A percentile compares a stretch with the other conserved stretches of the same genome.
Conservation (phyloP, 371 early-diverging fungal genomes). For the Mortierella sp. region DNA sequence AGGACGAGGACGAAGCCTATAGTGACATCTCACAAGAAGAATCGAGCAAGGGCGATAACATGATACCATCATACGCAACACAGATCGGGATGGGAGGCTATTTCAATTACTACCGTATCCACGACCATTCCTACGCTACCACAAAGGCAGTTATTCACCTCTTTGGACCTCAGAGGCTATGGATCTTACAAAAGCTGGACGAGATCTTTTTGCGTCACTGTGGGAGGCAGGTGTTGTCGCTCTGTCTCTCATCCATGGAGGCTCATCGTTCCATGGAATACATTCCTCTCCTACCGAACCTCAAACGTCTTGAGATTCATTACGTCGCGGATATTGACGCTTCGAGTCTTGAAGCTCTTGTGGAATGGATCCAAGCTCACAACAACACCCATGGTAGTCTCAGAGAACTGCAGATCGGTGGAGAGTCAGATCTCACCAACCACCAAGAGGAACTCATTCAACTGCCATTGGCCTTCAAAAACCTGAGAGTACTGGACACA, state of each 20-base stretch:
- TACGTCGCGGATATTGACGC: slow-evolving; percentile 17
- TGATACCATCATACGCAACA: neutral
- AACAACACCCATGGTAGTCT: slow-evolving; percentile 30
- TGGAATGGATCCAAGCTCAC: slow-evolving; percentile 38
- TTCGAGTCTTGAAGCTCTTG: slow-evolving; percentile 9
- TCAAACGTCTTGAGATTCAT: slow-evolving; percentile 36
- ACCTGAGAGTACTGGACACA: slow-evolving; percentile 20
- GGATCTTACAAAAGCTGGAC: slow-evolving; percentile 21
- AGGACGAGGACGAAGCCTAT: slow-evolving; percentile 13
- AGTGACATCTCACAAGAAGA: neutral
- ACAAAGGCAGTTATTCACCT: slow-evolving; percentile 13
- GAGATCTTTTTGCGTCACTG: slow-evolving; percentile 22
- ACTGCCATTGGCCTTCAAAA: slow-evolving; percentile 24
- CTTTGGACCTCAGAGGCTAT: slow-evolving; percentile 27
- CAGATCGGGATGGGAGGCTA: slow-evolving; percentile 11
- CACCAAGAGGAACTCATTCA: slow-evolving; percentile 12
- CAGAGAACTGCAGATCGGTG: slow-evolving; percentile 39
- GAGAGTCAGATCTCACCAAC: slow-evolving; percentile 6
- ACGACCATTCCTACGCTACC: slow-evolving; percentile 28
- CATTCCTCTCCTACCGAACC: slow-evolving; percentile 21
- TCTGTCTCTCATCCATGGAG: slow-evolving; percentile 19
- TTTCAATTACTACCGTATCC: slow-evolving; percentile 39
- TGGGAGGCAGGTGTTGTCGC: slow-evolving; percentile 12
- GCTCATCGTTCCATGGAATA: neutral
- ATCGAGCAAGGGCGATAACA: neutral